These are phyloP conservation scores for Trichoderma endophyticum DNA, from an alignment of 2,329 filamentous ascomycete genomes.

Conservation along the genomic window DNA sequence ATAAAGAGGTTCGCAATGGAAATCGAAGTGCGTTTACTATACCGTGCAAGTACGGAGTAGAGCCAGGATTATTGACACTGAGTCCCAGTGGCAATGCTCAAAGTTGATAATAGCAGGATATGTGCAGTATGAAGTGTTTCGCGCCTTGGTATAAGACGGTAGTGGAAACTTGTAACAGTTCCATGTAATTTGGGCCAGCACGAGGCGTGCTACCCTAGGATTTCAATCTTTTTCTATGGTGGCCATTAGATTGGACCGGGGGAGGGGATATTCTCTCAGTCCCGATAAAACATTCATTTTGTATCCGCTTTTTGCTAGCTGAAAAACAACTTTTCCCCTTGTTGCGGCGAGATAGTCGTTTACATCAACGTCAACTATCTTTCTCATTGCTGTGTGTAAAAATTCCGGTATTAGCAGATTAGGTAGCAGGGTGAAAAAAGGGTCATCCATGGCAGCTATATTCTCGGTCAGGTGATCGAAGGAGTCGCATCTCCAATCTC, in stretches of 20 bases:
- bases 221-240: neutral
- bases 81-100: neutral
- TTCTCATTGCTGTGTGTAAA: no score
- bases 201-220: neutral
- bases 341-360: neutral
- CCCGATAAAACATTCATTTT: neutral
- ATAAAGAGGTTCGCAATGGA: neutral
- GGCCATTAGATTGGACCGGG: neutral
- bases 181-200: neutral
- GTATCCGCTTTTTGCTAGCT: neutral
- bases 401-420: no score
- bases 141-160: neutral
- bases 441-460: no score
- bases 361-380: neutral
- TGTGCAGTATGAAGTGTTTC: neutral
- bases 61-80: neutral
- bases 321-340: neutral
- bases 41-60: neutral
- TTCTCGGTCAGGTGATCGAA: no score
- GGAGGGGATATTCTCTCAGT: neutral
- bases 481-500: no score
- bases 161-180: neutral
- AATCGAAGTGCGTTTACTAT: neutral
- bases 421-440: no score
- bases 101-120: neutral